Base-by-base conservation (phyloP, 768 basidiomycete species). In the Collybia sordida region DNA sequence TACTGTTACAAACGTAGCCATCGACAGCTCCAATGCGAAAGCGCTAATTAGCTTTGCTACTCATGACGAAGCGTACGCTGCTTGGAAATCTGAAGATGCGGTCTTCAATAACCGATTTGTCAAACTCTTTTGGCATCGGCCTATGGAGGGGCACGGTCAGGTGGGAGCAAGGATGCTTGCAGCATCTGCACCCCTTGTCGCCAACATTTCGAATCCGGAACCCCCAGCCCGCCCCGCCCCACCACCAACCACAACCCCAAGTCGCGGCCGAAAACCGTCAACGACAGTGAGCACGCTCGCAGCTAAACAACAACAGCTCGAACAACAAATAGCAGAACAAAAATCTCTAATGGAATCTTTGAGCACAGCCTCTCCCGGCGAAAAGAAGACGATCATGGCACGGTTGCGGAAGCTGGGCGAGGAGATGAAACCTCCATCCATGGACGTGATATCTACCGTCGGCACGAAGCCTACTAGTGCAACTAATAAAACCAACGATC, bases 71-170 rank as follows among this genome's bases (percentile, higher is more conserved):
- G 95, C 95, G 0, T 83, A 88, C 60, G 80, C 82, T 11, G 95
- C 95, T 1, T 93, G 94, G 90, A 91, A 90, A 65, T 84, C 85
- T 21, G 90, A 95, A 66, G 93, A 96, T 54, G 93, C 94, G n/a
- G 88, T 97, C 12, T 97, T 97, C 61, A 84, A 83, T 9, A 95
- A 94, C 59, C 83, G 95, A 43, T 97, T 97, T 65, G 94, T 97
- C 56, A 96, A 95, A 68, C 78, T 97, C 27, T 92, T 96, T 60
- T 97, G 95, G 93, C 93, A 96, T 69, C 79, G 89, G 50, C 93
- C 93, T 6, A 82, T 94, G 83, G 90, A 90, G 47, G 94, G 95
- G 0, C 90, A 94, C 59, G 94, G 94, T 6, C 84, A 83, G 54
- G 76, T 73, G 15, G 94, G 94, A 2, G 72, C 82, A 42, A 79